A percentile compares a stretch with the other conserved stretches of the same genome.
Conservation (phyloP, 2,329 filamentous ascomycete species). For the Coniochaeta hoffmannii region DNA sequence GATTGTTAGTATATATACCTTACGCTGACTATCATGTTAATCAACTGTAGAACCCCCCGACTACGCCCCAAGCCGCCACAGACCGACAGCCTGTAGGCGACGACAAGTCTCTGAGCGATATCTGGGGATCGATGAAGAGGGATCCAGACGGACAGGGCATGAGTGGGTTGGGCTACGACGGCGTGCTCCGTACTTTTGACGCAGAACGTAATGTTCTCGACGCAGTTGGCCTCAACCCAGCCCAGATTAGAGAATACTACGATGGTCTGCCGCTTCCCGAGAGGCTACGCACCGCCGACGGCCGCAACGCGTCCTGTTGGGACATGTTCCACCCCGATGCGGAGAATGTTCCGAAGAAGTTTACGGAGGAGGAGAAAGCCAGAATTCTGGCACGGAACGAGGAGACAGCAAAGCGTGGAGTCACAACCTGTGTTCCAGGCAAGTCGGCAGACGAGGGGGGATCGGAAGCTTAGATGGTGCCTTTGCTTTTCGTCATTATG, state of each 20-base stretch:
- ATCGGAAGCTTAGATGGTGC: not conserved
- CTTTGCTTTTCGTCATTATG: not conserved
- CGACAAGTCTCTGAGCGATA: slow-evolving; percentile 3
- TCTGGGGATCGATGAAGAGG: slow-evolving; percentile 4
- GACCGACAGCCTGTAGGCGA: slow-evolving; percentile 3
- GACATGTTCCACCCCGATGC: slow-evolving; percentile 11
- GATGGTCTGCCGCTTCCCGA: slow-evolving; percentile 5
- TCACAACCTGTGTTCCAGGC: slow-evolving; percentile 3
- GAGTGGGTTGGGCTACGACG: slow-evolving; percentile 9
- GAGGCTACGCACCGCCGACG: slow-evolving; percentile 10
- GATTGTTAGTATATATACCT: not conserved
- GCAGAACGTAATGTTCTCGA: slow-evolving; percentile 11
- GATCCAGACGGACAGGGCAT: slow-evolving; percentile 8
- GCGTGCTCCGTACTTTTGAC: slow-evolving; percentile 11
- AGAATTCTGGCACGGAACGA: slow-evolving; percentile 1
- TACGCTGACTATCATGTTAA: not conserved
- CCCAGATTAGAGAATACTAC: slow-evolving; percentile 13
- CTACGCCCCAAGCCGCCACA: slow-evolving; percentile 4
- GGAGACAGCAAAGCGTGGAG: slow-evolving; percentile 1
- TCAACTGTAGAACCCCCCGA: slow-evolving; percentile 2
- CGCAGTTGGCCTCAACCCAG: slow-evolving; percentile 9
- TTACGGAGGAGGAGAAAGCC: slow-evolving; percentile 12
- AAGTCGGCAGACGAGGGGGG: slow-evolving; percentile 1
- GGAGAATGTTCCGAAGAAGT: slow-evolving; percentile 9
- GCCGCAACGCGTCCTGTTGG: slow-evolving; percentile 10